Evolutionary conservation across 169 alveolate genomes (phyloP).

Genomic region (Plasmodium malariae): DNA sequence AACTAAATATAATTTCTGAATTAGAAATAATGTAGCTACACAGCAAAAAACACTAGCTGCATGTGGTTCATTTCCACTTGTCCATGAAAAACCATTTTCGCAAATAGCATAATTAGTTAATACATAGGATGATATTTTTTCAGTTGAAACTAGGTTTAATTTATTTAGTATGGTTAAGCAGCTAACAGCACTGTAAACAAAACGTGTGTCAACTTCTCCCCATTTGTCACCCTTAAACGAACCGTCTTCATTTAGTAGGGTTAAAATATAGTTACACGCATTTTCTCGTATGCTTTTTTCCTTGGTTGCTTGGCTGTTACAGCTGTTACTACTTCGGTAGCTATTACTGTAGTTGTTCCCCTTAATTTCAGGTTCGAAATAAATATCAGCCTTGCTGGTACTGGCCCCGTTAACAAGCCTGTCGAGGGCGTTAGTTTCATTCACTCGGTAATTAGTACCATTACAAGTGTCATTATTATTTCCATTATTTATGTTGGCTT

Average conservation of each 20-base stretch:
- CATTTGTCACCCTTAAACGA: slow-evolving; percentile 94
- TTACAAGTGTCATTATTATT: neutral
- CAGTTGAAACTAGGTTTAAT: slow-evolving; percentile 86
- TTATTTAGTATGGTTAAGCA: slow-evolving; percentile 90
- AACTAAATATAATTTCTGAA: slow-evolving; percentile 56
- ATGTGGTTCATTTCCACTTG: slow-evolving; percentile 96
- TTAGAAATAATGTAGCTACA: slow-evolving; percentile 84
- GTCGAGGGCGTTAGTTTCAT: neutral
- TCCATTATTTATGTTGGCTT: no score
- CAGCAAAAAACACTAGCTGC: slow-evolving; percentile 97
- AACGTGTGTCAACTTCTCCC: slow-evolving; percentile 96
- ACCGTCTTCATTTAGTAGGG: slow-evolving; percentile 93
- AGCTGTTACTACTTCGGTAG: neutral
- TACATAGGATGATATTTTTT: slow-evolving; percentile 90
- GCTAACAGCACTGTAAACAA: slow-evolving; percentile 94
- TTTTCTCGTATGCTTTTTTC: slow-evolving; percentile 16
- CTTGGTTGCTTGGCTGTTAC: neutral
- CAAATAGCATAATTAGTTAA: slow-evolving; percentile 85
- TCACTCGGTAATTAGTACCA: neutral
- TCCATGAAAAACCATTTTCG: slow-evolving; percentile 95
- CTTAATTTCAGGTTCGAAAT: neutral
- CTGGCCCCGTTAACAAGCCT: neutral
- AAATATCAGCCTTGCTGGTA: neutral
- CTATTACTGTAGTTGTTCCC: neutral
- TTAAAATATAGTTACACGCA: slow-evolving; percentile 13